These are phyloP conservation scores for Aquilaria malaccensis DNA, from an alignment of 345 rosid genomes.

Conservation along the genomic window DNA sequence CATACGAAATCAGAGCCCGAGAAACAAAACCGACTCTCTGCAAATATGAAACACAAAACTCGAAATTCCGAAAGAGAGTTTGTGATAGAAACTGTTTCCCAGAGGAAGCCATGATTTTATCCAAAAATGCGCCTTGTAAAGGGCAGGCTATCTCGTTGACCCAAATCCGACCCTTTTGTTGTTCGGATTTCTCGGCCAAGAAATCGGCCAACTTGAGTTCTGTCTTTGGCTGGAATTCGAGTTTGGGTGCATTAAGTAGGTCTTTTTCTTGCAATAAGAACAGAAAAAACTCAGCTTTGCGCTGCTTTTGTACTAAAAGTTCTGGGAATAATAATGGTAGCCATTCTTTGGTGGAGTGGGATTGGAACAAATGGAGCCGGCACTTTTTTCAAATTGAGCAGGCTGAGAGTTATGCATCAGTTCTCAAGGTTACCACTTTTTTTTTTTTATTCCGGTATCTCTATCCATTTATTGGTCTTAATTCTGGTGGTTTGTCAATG, in stretches of 20 bases:
- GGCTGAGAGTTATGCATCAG: slow-evolving; percentile 68
- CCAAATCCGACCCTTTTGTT: slow-evolving; percentile 9
- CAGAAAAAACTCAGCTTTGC: slow-evolving; percentile 24
- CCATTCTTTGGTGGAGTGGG: slow-evolving; percentile 57
- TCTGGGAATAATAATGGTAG: slow-evolving; percentile 15
- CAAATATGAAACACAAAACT: not conserved
- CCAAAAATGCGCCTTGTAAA: not conserved
- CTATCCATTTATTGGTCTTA: no score
- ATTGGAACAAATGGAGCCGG: slow-evolving; percentile 87
- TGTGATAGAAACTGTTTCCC: no score
- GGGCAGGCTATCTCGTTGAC: slow-evolving; percentile 6
- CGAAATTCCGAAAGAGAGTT: no score
- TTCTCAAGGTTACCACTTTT: slow-evolving; percentile 49
- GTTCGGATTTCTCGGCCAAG: slow-evolving; percentile 2
- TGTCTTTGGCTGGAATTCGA: slow-evolving; percentile 26
- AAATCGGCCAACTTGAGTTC: slow-evolving; percentile 21
- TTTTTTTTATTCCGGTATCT: not conserved
- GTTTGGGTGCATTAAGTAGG: slow-evolving; percentile 1
- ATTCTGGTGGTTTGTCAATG: not conserved
- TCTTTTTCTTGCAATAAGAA: slow-evolving; percentile 16
- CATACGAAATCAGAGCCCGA: not conserved
- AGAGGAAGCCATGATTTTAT: slow-evolving; percentile 1
- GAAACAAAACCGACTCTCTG: not conserved
- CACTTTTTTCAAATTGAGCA: slow-evolving; percentile 79
- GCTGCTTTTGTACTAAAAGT: slow-evolving; percentile 29